These are phyloP conservation scores for Elaeis guineensis DNA, from an alignment of 176 grass and related monocot genomes.

Conservation along the genomic window DNA sequence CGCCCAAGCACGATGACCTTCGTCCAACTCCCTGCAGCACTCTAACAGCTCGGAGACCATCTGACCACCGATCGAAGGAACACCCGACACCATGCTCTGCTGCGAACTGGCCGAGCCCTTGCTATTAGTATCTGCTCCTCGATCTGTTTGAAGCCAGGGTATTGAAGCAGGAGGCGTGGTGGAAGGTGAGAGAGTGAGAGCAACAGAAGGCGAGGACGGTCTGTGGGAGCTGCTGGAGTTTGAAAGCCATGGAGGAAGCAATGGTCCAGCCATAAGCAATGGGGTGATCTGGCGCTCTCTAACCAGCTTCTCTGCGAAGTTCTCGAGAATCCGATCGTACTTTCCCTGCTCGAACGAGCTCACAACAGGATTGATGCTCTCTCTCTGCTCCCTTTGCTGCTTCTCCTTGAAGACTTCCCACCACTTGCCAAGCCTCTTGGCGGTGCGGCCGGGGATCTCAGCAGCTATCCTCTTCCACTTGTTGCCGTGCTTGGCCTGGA, in stretches of 20 bases:
- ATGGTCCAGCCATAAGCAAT: constrained; percentile 60
- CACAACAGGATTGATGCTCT: constrained; percentile 30
- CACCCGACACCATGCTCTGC: not conserved
- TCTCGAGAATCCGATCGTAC: constrained; percentile 93
- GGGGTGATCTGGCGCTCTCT: constrained; percentile 33
- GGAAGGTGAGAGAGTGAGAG: constrained; percentile 28
- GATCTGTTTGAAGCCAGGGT: constrained; percentile 5
- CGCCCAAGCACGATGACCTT: constrained; percentile 76
- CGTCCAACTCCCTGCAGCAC: constrained; percentile 70
- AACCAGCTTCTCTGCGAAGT: constrained; percentile 91
- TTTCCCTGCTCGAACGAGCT: constrained; percentile 47
- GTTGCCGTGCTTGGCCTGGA: constrained; percentile 98
- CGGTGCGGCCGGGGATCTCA: constrained; percentile 77
- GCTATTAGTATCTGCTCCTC: not conserved
- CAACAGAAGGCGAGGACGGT: constrained; percentile 32
- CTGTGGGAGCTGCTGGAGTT: constrained; percentile 25
- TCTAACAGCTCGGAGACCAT: constrained; percentile 40
- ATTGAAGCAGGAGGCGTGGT: constrained; percentile 9
- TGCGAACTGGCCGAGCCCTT: constrained; percentile 2
- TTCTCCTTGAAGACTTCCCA: constrained; percentile 99
- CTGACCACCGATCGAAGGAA: not conserved
- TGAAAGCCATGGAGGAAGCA: constrained; percentile 77
- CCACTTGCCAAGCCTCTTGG: constrained; percentile 94
- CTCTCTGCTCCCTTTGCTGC: constrained; percentile 65
- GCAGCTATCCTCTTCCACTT: constrained; percentile 99